A percentile compares a stretch with the other conserved stretches of the same genome.
Conservation (phyloP, 306 rosid genomes). For the Cicer pinnatifidum region DNA sequence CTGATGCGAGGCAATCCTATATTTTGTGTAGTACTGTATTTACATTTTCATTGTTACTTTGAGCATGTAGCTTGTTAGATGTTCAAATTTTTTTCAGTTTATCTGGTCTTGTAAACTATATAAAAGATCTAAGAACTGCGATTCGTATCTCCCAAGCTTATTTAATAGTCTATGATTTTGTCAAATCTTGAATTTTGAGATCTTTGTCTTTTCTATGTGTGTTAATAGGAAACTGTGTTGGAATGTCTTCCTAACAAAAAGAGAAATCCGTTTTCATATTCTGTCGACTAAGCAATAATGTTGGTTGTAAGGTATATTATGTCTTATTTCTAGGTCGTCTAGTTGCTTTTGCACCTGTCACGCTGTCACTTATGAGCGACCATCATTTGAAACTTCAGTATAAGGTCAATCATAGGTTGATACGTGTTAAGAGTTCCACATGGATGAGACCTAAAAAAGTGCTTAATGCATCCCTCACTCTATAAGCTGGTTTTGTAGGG, state of each 20-base stretch:
- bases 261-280: not conserved
- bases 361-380: not conserved
- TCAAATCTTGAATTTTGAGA: not conserved
- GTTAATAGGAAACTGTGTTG: conserved; percentile 21
- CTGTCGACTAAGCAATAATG: not conserved
- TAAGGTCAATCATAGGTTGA: conserved; percentile 7
- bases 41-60: not conserved
- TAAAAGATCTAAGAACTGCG: not conserved
- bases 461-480: too few relatives aligned
- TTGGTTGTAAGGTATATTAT: not conserved
- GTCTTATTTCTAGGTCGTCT: not conserved
- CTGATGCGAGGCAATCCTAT: conserved; percentile 1
- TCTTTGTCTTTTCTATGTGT: conserved; percentile 2
- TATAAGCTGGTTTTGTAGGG: too few relatives aligned
- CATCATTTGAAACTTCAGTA: conserved; percentile 9
- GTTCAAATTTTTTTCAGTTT: not conserved
- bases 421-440: too few relatives aligned
- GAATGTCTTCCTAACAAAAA: conserved; percentile 18
- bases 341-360: not conserved
- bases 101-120: conserved; percentile 25
- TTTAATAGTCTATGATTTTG: not conserved
- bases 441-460: too few relatives aligned
- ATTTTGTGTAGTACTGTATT: not conserved
- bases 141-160: not conserved
- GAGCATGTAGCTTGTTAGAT: not conserved